phyloP scores from a whole-genome alignment of 176 grass and related monocot genomes.

The Triticum aestivum region DNA sequence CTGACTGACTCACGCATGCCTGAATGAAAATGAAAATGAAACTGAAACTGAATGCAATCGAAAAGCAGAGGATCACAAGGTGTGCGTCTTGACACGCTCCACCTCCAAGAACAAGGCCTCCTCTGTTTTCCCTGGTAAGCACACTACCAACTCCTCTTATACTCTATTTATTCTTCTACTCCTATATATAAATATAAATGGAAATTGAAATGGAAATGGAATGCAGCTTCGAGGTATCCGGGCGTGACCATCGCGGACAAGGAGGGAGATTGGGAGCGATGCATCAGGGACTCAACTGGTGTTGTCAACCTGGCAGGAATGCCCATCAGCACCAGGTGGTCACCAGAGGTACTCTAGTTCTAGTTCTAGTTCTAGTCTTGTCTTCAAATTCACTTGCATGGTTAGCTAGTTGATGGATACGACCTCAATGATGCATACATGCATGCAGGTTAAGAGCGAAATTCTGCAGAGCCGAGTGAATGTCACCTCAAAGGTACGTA shows the following conservation, averaged over 20 bases:
- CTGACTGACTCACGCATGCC: too few relatives aligned
- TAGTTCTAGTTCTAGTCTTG: too few relatives aligned
- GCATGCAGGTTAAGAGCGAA: conserved; percentile 72
- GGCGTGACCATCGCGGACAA: conserved; percentile 65
- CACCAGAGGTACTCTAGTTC: conserved; percentile 48
- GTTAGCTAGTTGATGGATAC: background rate
- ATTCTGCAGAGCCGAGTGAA: conserved; percentile 83
- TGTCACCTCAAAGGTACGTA: conserved; percentile 60
- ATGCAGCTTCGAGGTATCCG: conserved; percentile 55
- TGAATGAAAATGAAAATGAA: too few relatives aligned
- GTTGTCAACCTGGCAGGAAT: conserved; percentile 93
- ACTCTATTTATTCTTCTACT: too few relatives aligned
- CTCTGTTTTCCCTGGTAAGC: conserved; percentile 73
- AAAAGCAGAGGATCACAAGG: conserved; percentile 64
- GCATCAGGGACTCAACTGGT: conserved; percentile 56
- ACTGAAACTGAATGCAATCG: too few relatives aligned
- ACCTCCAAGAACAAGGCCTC: conserved; percentile 39
- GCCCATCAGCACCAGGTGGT: conserved; percentile 93
- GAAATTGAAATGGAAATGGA: background rate
- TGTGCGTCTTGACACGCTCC: conserved; percentile 81
- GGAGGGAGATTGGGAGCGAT: conserved; percentile 70
- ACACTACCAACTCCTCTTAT: too few relatives aligned
- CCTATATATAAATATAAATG: too few relatives aligned
- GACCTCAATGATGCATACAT: too few relatives aligned
- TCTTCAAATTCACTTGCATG: background rate